Conservation (phyloP, 75 land plant genomes). For the Larix kaempferi region DNA sequence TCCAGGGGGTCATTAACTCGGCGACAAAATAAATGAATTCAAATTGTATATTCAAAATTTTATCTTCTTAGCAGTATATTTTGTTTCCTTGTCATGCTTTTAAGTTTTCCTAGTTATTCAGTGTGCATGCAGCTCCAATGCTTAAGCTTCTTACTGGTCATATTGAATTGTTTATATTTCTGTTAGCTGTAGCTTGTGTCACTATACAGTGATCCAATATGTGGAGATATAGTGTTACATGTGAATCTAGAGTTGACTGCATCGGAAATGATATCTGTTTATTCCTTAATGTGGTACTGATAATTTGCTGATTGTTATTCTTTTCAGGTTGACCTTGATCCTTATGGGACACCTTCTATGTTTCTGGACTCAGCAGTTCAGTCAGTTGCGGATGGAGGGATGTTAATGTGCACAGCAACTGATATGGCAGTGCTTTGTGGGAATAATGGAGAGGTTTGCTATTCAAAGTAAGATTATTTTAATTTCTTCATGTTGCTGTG, state of each 20-base stretch:
- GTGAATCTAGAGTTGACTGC: background rate
- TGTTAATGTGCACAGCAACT: slow-evolving; percentile 97
- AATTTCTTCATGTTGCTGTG: background rate
- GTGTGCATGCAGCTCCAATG: background rate
- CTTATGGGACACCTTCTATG: slow-evolving; percentile 94
- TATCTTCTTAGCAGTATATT: background rate
- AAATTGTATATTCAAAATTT: too few relatives aligned
- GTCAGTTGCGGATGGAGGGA: slow-evolving; percentile 89
- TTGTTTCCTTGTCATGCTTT: background rate
- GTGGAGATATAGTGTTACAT: background rate
- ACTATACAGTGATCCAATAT: background rate
- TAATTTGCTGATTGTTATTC: slow-evolving; percentile 2
- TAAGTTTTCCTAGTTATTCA: background rate
- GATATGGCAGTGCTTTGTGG: slow-evolving; percentile 99
- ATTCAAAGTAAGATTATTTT: slow-evolving; percentile 70
- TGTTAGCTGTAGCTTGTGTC: background rate
- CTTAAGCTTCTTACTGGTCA: background rate
- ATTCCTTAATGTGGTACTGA: too few relatives aligned
- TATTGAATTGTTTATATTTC: too few relatives aligned
- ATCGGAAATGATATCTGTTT: background rate
- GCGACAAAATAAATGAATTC: background rate
- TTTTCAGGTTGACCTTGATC: slow-evolving; percentile 96
- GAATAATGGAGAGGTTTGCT: slow-evolving; percentile 98
- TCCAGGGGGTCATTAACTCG: too few relatives aligned
- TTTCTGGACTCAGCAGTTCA: slow-evolving; percentile 99